Conservation (phyloP, 1,284 basidiomycete species). For the Ustilago crameri region DNA sequence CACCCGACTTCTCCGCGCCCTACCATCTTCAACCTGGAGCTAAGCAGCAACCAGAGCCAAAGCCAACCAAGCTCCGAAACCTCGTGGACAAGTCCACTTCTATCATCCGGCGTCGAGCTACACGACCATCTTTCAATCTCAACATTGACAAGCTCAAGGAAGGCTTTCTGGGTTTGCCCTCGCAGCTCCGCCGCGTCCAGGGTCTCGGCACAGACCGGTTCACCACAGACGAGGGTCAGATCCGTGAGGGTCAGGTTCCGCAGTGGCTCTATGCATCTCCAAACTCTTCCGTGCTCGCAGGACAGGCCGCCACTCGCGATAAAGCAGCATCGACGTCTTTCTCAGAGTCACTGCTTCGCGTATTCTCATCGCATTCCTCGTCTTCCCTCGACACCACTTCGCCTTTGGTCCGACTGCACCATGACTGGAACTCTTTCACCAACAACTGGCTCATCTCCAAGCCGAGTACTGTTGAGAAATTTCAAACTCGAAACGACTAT, state of each 20-base stretch:
- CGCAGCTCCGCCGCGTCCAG: constrained; percentile 36
- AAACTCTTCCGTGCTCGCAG: constrained; percentile 16
- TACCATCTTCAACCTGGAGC: constrained; percentile 40
- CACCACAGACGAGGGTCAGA: constrained; percentile 38
- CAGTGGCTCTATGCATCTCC: constrained; percentile 39
- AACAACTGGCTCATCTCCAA: constrained; percentile 33
- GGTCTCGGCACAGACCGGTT: constrained; percentile 40
- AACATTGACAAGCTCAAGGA: constrained; percentile 18
- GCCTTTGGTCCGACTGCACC: constrained; percentile 41
- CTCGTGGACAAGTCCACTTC: background rate
- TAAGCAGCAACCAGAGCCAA: background rate
- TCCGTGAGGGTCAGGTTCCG: constrained; percentile 53
- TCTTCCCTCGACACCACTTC: background rate
- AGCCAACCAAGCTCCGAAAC: background rate
- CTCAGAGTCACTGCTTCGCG: background rate
- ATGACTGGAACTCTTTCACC: constrained; percentile 54
- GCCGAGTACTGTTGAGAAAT: constrained; percentile 8
- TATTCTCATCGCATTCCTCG: constrained; percentile 1
- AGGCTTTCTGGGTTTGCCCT: constrained; percentile 34
- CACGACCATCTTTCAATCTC: constrained; percentile 18
- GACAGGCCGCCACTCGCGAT: constrained; percentile 18
- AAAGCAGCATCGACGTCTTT: background rate
- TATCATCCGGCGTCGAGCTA: constrained; percentile 2
- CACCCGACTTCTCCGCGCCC: constrained; percentile 51
- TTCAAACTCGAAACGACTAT: constrained; percentile 21